Percentiles rank a stretch among this genome's conserved stretches.
Evolutionary conservation across 169 alveolate species (phyloP).

Genomic region (Plasmodium malariae): DNA sequence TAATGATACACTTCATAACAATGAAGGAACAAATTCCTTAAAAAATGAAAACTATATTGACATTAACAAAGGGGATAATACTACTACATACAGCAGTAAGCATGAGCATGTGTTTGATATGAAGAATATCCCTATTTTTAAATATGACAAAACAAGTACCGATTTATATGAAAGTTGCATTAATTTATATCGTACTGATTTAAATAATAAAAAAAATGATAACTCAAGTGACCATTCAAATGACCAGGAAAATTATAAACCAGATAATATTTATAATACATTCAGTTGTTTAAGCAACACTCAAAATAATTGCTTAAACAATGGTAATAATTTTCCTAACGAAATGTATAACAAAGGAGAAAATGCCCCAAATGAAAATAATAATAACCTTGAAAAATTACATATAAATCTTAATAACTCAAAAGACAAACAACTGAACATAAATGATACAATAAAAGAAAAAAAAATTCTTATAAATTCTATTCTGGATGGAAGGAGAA

Average conservation of each 20-base stretch:
- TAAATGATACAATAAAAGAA: conserved; percentile 1
- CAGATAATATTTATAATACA: too few relatives aligned
- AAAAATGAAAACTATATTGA: neutral
- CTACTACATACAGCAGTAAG: neutral
- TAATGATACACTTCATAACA: neutral
- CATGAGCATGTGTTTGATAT: neutral
- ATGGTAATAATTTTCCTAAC: neutral
- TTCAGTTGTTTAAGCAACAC: too few relatives aligned
- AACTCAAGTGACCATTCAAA: neutral
- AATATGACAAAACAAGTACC: neutral
- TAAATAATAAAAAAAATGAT: neutral
- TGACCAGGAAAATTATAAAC: neutral
- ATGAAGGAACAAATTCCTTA: neutral
- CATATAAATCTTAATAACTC: neutral
- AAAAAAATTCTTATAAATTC: conserved; percentile 45
- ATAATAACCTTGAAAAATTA: too few relatives aligned
- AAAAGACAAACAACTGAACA: neutral
- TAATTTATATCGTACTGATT: too few relatives aligned
- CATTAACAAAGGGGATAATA: neutral
- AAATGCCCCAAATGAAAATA: neutral
- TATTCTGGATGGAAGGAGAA: conserved; percentile 34
- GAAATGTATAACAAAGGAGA: neutral
- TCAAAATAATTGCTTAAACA: neutral
- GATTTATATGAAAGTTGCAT: too few relatives aligned
- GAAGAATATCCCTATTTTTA: neutral